Evolutionary conservation across 2,329 filamentous ascomycete genomes (phyloP), one percentile per base, ranked within the genome.

Genomic region (Ceratocystis eucalypticola): DNA sequence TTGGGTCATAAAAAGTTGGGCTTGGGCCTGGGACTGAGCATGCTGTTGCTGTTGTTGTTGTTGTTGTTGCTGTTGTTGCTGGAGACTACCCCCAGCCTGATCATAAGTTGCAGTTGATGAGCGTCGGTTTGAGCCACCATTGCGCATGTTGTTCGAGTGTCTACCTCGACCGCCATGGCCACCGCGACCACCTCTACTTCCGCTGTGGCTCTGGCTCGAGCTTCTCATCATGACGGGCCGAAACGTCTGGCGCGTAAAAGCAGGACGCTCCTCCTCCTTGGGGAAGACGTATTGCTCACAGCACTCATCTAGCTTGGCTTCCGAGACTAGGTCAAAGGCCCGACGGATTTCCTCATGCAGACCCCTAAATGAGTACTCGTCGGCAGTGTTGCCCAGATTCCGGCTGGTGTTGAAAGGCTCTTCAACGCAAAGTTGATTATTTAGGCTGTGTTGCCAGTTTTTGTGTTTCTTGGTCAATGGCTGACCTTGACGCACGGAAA

Each of bases 331-430:
- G 67, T 91, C 88, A 73, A 96, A 97, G 0, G 94, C 94, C 70
- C 91, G 83, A 69, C 94, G 85, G 62, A 99, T 79, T 76, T 99
- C 94, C 70, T 91, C 76, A 74, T 99, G 94, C 37, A 99, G 83
- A 1, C 94, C 94, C 63, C 88, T 85, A 76, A 96, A 96, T 0
- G 94, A 93, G 55, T 89, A 95, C 74, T 96, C 92, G 73, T 99
- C 94, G 7, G 91, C 94, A 1, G 94, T 97, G 72, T 99, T 99
- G 53, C 92, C 94, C 59, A 99, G 80, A 74, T 99, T 99, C 53
- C 94, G 85, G 45, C 82, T 82, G 3, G 82, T 88, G 72, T 96
- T 99, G 80, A 99, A 99, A 0, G 94, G 94, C 74, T 99, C 94
- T 74, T 99, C 94, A 10, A 99, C 90, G 74, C 93, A 96, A 41